Evolutionary conservation across 257 asterid genomes (phyloP).

Genomic region (Linderniella brevidens): DNA sequence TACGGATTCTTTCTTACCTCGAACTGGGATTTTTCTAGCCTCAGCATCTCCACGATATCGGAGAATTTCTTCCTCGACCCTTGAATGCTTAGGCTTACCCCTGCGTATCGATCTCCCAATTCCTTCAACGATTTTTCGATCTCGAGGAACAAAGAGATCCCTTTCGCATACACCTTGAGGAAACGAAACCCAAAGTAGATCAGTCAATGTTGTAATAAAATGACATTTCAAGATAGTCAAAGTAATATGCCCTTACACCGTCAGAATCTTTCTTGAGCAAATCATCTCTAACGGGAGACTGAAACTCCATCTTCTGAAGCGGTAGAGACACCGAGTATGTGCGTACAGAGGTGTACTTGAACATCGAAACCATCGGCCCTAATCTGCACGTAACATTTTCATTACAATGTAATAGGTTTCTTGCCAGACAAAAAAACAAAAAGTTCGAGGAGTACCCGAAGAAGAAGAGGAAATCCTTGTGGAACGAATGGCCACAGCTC

Average conservation of each 20-base stretch:
- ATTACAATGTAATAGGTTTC: conserved; percentile 5
- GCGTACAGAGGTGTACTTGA: conserved; percentile 58
- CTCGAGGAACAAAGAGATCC: conserved; percentile 51
- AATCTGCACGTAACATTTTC: conserved; percentile 35
- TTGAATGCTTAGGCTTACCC: conserved; percentile 42
- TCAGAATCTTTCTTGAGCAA: conserved; percentile 51
- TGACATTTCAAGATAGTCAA: background rate
- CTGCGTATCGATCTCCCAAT: conserved; percentile 32
- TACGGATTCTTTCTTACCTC: conserved; percentile 44
- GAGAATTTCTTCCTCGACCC: conserved; percentile 47
- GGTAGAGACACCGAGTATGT: conserved; percentile 83
- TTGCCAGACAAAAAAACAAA: background rate
- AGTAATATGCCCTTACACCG: conserved; percentile 26
- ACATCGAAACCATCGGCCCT: conserved; percentile 82
- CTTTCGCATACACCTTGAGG: conserved; percentile 42
- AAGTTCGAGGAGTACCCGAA: conserved; percentile 48
- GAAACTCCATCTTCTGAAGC: conserved; percentile 53
- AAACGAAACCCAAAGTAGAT: conserved; percentile 6
- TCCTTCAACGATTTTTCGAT: conserved; percentile 54
- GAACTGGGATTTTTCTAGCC: conserved; percentile 54
- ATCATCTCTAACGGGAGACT: conserved; percentile 38
- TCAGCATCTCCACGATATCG: conserved; percentile 58
- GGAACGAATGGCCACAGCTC: conserved; percentile 82
- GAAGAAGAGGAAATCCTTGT: conserved; percentile 75
- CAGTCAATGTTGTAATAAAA: conserved; percentile 5